Percentiles rank a stretch among this genome's conserved stretches.
Evolutionary conservation across 352 stramenopile species (phyloP).

Genomic region (Halophytophthora polymorphica): DNA sequence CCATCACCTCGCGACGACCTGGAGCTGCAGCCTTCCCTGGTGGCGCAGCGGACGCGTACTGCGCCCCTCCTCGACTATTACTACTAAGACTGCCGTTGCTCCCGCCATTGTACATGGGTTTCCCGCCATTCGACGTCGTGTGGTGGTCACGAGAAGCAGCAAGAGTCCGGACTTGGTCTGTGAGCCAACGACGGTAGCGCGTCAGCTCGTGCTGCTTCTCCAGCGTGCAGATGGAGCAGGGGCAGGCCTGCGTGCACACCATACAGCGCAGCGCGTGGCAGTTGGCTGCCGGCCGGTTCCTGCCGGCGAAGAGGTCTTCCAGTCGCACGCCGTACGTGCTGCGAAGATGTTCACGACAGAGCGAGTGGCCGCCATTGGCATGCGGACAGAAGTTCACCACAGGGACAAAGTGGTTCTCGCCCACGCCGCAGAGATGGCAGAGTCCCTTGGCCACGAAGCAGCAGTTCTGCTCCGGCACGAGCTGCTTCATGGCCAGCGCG

Average conservation of each 20-base stretch:
- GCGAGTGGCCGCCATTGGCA: slow-evolving; percentile 59
- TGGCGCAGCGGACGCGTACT: slow-evolving; percentile 11
- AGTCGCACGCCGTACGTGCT: slow-evolving; percentile 69
- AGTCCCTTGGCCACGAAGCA: slow-evolving; percentile 72
- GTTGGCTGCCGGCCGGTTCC: slow-evolving; percentile 62
- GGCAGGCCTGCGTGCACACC: slow-evolving; percentile 56
- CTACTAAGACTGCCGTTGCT: slow-evolving; percentile 5
- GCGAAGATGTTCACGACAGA: slow-evolving; percentile 72
- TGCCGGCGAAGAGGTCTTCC: slow-evolving; percentile 70
- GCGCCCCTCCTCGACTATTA: slow-evolving; percentile 9
- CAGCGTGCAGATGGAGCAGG: slow-evolving; percentile 49
- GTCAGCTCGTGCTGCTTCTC: slow-evolving; percentile 29
- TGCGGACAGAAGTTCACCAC: slow-evolving; percentile 79
- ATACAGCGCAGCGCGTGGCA: slow-evolving; percentile 61
- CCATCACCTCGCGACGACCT: slow-evolving; percentile 7
- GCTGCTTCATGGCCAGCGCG: slow-evolving; percentile 48
- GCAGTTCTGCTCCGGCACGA: slow-evolving; percentile 56
- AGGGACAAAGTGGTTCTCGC: slow-evolving; percentile 43
- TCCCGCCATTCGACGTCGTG: not conserved
- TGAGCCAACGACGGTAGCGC: slow-evolving; percentile 35
- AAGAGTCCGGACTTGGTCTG: slow-evolving; percentile 24
- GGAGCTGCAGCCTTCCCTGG: slow-evolving; percentile 4
- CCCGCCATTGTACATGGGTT: slow-evolving; percentile 7
- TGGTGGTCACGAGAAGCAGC: not conserved
- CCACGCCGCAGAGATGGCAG: slow-evolving; percentile 62